Conservation (phyloP, 2,329 filamentous ascomycete genomes). For the Ilyonectria mors-panacis region DNA sequence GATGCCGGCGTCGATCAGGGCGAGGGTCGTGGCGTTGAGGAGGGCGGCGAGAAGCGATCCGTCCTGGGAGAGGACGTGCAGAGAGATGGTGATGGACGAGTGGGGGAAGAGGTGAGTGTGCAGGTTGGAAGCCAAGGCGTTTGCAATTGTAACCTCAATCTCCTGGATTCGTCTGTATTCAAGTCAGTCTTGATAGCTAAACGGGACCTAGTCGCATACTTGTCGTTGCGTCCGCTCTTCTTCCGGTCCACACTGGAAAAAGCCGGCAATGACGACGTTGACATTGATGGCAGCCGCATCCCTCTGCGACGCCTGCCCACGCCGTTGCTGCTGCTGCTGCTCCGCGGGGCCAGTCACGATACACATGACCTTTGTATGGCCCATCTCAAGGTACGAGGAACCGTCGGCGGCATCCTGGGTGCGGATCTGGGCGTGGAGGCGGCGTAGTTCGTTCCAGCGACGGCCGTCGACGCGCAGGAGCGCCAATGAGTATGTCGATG, state of each 20-base stretch:
- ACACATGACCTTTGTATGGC: constrained; percentile 97
- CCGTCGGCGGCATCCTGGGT: constrained; percentile 95
- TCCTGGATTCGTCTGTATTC: constrained; percentile 81
- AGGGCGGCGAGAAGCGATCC: constrained; percentile 91
- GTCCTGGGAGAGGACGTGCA: constrained; percentile 92
- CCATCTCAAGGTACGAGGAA: constrained; percentile 94
- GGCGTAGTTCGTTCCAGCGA: constrained; percentile 96
- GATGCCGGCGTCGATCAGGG: constrained; percentile 93
- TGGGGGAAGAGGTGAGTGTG: constrained; percentile 93
- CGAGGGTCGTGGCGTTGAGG: constrained; percentile 91
- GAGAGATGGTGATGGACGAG: constrained; percentile 84
- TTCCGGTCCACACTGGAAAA: constrained; percentile 89
- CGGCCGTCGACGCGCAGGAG: constrained; percentile 87
- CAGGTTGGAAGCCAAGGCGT: constrained; percentile 82
- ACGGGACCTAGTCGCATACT: constrained; percentile 67
- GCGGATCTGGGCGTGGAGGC: constrained; percentile 88
- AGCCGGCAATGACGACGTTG: constrained; percentile 88
- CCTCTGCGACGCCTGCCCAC: constrained; percentile 62
- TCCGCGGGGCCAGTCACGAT: constrained; percentile 90
- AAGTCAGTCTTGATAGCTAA: constrained; percentile 9
- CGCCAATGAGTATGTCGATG: constrained; percentile 89
- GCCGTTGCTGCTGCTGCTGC: constrained; percentile 55
- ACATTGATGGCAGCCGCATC: constrained; percentile 76
- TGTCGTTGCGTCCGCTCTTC: constrained; percentile 81
- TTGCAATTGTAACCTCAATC: constrained; percentile 83